Base-by-base conservation (phyloP, 1,139 yeast species). In the Kodamaea arcana region DNA sequence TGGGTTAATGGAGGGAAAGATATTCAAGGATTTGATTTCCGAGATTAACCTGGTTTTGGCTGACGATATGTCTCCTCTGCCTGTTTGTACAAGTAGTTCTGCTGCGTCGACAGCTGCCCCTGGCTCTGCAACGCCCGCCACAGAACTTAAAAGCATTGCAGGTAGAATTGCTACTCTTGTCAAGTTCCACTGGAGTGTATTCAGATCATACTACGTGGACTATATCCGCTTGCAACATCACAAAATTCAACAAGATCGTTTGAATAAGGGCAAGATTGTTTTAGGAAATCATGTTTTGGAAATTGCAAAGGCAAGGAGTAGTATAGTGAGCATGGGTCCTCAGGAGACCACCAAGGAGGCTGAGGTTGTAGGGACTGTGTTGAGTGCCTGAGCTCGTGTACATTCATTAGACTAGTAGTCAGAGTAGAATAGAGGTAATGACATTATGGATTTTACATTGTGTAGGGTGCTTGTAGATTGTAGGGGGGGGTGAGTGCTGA, bases 171-270 rank as follows among this genome's bases (percentile, higher is more conserved):
- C 77, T 24, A 75, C 81, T 12, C 62, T 83, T 43, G 74, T 74
- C 32, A 78, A 77, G 39, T 82, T 83, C 62, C 88, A 83, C 57
- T 80, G 85, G 83, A 75, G 68, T 42, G 88, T 82, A n/a, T 81
- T 81, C 58, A 82, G 80, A 16, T 65, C 60, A 26, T 71, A 73
- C 54, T 78, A 78, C 42, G 49, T 54, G 21, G 65, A 61, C 32
- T 51, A 50, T 37, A 46, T 47, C 28, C 45, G 45, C 33, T 35
- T 39, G 4, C 50, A 46, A 31, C 48, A 46, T 22, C 45, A 44
- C 36, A 46, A 46, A 35, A 43, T 46, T 23, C 50, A 46, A 27
- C 46, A 46, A 32, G 50, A 46, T 30, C 45, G 41, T 31, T 37
- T 34, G 35, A 45, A 45, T 27, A 44, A 44, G 24, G 36, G 44